These are phyloP conservation scores for Xanthoconium separans DNA, from an alignment of 1,284 basidiomycete species.

Conservation along the genomic window DNA sequence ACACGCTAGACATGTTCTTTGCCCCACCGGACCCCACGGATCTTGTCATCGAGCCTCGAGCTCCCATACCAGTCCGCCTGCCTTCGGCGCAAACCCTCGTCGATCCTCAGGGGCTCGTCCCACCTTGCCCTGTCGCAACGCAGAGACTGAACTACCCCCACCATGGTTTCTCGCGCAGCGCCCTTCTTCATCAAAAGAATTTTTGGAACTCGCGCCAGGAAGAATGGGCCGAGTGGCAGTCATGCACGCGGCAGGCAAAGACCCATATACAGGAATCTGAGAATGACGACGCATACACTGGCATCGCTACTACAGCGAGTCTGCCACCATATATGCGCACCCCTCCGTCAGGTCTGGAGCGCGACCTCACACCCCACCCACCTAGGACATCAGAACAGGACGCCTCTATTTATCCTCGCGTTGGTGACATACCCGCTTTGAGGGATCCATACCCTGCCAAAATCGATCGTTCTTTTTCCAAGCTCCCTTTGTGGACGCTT, in stretches of 20 bases:
- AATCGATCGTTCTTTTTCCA: conserved; percentile 58
- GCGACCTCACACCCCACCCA: conserved; percentile 17
- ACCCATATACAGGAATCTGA: conserved; percentile 29
- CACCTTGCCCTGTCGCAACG: conserved; percentile 1
- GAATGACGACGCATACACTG: conserved; percentile 28
- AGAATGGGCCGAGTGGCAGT: conserved; percentile 45
- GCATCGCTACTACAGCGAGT: conserved; percentile 8
- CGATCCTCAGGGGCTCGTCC: conserved; percentile 3
- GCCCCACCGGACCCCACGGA: conserved; percentile 4
- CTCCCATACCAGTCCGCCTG: conserved; percentile 26
- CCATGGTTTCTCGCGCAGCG: conserved; percentile 59
- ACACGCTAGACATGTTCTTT: not conserved
- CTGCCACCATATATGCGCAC: conserved; percentile 21
- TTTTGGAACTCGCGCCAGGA: conserved; percentile 57
- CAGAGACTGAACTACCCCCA: conserved; percentile 35
- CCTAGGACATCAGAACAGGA: conserved; percentile 18
- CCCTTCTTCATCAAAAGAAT: conserved; percentile 54
- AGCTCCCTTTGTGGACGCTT: conserved; percentile 62
- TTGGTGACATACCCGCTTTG: conserved; percentile 59
- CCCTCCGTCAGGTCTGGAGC: conserved; percentile 31
- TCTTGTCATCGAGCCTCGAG: conserved; percentile 4
- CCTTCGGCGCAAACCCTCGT: conserved; percentile 1
- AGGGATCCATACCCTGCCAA: conserved; percentile 54
- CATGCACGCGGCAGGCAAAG: conserved; percentile 17
- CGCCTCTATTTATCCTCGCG: conserved; percentile 55